Base-by-base conservation (phyloP, 2,329 filamentous ascomycete genomes). In the Orbilia brochopaga region DNA sequence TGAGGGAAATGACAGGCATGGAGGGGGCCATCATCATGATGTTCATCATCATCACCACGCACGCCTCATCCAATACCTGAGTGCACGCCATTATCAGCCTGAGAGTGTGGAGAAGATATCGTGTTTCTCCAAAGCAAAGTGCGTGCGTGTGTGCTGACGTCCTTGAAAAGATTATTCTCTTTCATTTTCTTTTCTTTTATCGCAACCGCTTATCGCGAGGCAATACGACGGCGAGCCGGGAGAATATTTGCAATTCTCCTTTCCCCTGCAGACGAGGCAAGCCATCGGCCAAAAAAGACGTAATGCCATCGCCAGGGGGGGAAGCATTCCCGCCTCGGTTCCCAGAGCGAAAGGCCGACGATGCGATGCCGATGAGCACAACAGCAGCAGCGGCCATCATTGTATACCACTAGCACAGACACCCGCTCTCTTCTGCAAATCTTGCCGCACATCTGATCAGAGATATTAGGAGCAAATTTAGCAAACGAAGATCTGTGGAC, bases 381-480 rank as follows among this genome's bases (percentile, higher is more conserved):
- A n/a, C n/a, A n/a, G n/a, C n/a, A n/a, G n/a, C 21, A 54, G 8
- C 15, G 46, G 19, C 44, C 8, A 48, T 59, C 53, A 70, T 62
- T 35, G 48, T 19, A 44, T 57, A 58, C 62, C 58, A 48, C 62
- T 69, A 64, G 27, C 24, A 63, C 15, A 15, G 42, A 42, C 32
- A n/a, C 48, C 54, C 27, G 27, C 27, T n/a, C n/a, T n/a, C n/a
- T 48, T 70, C 58, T 58, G 66, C 53, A 70, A 64, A 70, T 70
- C 59, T 17, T 63, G 53, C 66, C 66, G 59, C 59, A 70, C 50
- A 42, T 37, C 61, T 48, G 23, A 42, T 37, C 61, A 40, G 23
- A 32, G 27, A 8, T 8, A 48, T 24, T 30, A 55, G 50, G 21
- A 42, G 42, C 48, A 55, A 62, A 70, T 70, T 58, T 59, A 37